Base-by-base conservation (phyloP, 163 green algal genomes). In the Scenedesmus sp. region DNA sequence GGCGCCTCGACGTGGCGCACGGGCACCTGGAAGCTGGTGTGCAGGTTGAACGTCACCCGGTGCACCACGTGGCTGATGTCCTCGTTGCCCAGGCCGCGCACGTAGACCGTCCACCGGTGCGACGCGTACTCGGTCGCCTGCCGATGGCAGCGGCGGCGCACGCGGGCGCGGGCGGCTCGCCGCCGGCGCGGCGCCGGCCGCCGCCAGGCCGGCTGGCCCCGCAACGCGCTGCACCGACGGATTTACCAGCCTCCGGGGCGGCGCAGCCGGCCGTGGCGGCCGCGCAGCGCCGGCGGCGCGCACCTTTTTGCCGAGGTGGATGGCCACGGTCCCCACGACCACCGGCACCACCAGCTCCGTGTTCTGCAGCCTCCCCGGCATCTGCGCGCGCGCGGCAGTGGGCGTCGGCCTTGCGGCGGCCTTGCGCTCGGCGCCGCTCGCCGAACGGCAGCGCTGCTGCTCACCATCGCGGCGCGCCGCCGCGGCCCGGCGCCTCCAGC, bases 81-180 rank as follows among this genome's bases (percentile, higher is more conserved):
- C 65, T 97, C 85, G 3, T 90, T 88, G 11, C 87, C 87, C 6
- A 84, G 57, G 0, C 86, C 84, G 17, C 96, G 83, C 15, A 97
- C 56, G 73, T 98, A 98, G n/a, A 97, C 87, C n/a, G 92, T 98
- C 95, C 95, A 99, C 51, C 84, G 90, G 87, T 99, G 95, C 0
- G 90, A 92, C 11, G 90, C 75, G 22, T 89, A 89, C 29, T 98
- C 95, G 42, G 86, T 91, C 2, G 94, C 93, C 89, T 96, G 88
- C 63, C 71, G 7, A n/a, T n/a, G n/a, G n/a, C n/a, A n/a, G n/a
- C n/a, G n/a, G n/a, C n/a, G n/a, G n/a, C n/a, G n/a, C n/a, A n/a
- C n/a, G n/a, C n/a, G n/a, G n/a, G n/a, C n/a, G n/a, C n/a, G n/a
- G n/a, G n/a, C n/a, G n/a, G n/a, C n/a, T n/a, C 39, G 29, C 0